These are phyloP conservation scores for Lactarius trivialis DNA, from an alignment of 768 basidiomycete species.

Conservation along the genomic window DNA sequence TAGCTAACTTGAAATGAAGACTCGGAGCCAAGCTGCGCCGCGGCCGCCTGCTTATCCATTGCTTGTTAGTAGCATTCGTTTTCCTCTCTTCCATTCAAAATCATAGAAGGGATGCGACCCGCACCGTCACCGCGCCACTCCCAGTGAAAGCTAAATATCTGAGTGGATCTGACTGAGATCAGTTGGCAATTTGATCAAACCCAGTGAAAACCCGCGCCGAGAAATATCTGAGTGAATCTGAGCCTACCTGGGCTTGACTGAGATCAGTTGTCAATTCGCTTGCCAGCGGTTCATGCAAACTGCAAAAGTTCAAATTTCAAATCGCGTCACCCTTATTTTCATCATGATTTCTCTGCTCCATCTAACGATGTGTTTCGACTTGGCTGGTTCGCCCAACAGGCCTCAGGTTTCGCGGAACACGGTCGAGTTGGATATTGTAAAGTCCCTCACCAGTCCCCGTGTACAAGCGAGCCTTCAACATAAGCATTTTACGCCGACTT, in stretches of 20 bases:
- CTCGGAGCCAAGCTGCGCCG: too few species aligned
- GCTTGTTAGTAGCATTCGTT: neutral
- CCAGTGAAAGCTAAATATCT: too few species aligned
- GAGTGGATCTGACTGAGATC: too few species aligned
- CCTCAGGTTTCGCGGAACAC: slow-evolving; percentile 13
- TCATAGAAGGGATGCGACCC: neutral
- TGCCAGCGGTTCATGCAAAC: too few species aligned
- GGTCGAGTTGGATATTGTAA: slow-evolving; percentile 14
- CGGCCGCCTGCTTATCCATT: too few species aligned
- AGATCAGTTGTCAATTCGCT: too few species aligned
- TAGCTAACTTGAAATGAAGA: too few species aligned
- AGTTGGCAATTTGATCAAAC: too few species aligned
- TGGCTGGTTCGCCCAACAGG: slow-evolving; percentile 3
- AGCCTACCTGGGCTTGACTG: too few species aligned
- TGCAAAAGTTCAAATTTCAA: too few species aligned
- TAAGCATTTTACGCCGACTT: slow-evolving; percentile 1
- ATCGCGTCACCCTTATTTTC: slow-evolving; percentile 6
- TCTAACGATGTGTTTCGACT: neutral
- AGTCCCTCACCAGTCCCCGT: slow-evolving; percentile 13
- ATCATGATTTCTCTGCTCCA: neutral
- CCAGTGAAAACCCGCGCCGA: too few species aligned
- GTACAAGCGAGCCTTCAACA: neutral
- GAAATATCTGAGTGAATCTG: too few species aligned
- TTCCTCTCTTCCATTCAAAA: slow-evolving; percentile 5
- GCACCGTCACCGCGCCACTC: neutral